Evolutionary conservation across 2,329 filamentous ascomycete genomes (phyloP), one percentile per base, ranked within the genome.

Genomic region (Alternaria brassicicola): DNA sequence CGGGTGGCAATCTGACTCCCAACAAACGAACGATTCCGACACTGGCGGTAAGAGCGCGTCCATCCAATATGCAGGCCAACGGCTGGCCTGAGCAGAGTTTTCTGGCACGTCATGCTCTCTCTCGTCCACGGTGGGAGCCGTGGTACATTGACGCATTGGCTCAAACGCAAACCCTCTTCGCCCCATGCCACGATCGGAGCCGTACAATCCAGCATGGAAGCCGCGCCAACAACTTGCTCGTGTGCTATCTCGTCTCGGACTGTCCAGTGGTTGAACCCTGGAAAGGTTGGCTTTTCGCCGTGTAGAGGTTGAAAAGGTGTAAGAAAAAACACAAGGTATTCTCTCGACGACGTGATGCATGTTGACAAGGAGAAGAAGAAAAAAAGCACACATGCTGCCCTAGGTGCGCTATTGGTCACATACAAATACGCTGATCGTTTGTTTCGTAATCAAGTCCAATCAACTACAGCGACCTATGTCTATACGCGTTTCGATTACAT

Each of bases 1-100:
- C 55, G 63, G 59, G 63, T 61, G 63, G 61, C 61, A 52, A 62
- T 45, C 28, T 26, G 39, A n/a, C 25, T 52, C 60, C 57, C 62
- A 63, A 61, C 57, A 55, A 52, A 55, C 59, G 30, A 45, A 46
- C 55, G 49, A 46, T 54, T 28, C 36, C 46, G 39, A 52, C 50
- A 45, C 46, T 55, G 39, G 50, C 48, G 47, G 53, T 35, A 59
- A 59, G 45, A 51, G 59, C 59, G 55, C 59, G 19, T 52, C 35
- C 43, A 50, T 30, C 26, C 57, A 30, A 47, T 39, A 57, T 64
- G 65, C 60, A 66, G 43, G 59, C 55, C 56, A 64, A 55, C 59
- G 51, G 54, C 55, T 59, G 55, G 55, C 43, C 55, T 54, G 52
- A 55, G 55, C 54, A 65, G 54, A 59, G 47, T 52, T 57, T 61